Base-by-base conservation (phyloP, 73 alveolate species). In the Symbiodinium natans region DNA sequence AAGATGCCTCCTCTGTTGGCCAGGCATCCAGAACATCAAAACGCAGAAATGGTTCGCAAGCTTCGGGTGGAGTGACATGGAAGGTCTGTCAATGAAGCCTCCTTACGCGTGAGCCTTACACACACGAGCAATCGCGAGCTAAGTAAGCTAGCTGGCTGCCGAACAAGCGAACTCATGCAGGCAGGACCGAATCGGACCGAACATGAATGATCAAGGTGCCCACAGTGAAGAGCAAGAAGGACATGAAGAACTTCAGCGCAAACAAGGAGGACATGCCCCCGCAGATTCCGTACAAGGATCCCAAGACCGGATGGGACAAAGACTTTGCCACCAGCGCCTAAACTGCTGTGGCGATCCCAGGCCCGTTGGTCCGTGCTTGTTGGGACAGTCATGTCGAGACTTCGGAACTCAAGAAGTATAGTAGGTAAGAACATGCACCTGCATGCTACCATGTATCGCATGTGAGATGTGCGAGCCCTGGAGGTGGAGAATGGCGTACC, bases 231-330 rank as follows among this genome's bases (percentile, higher is more conserved):
- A 92, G 83, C 98, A 92, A 74, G 84, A 92, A 74, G 82, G 98
- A 92, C 63, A 80, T 92, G 90, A 92, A 74, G 84, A 74, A 92
- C 68, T 92, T 92, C 98, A 92, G 98, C 42, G 98, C 92, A 83
- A 92, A 80, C 92, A 42, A 48, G 75, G 98, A 92, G 86, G 98
- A 92, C 92, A 92, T 92, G 98, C 98, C 98, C 33, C 98, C 98
- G 15, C 98, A 92, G 98, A 54, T 52, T 39, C 82, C 74, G 11
- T 46, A 33, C 77, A 25, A 52, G 85, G 71, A 59, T 10, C 74
- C 34, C 38, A 92, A 83, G 98, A 92, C 92, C 34, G 98, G 98
- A 3, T 92, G 98, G 98, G 98, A 92, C 92, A 92, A 92, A 42
- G 98, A 80, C 56, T 92, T 92, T 36, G 98, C 98, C 98, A 92